Evolutionary conservation across 2,329 filamentous ascomycete species (phyloP).

Genomic region (Volutella citrinella): DNA sequence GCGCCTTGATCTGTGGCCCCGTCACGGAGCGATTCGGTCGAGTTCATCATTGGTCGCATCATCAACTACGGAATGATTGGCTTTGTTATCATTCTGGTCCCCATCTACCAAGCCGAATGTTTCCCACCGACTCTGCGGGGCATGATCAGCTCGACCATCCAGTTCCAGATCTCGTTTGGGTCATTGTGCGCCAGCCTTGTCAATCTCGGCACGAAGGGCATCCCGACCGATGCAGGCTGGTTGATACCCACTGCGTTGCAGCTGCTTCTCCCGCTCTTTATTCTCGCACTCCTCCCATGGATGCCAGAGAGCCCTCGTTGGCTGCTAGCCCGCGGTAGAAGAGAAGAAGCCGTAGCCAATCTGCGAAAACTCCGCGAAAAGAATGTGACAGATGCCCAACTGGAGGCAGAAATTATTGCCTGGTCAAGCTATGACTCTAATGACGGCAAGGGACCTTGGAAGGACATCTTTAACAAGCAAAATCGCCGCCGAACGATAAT

Average conservation of each 20-base stretch:
- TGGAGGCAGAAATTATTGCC: constrained; percentile 21
- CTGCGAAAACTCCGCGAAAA: constrained; percentile 32
- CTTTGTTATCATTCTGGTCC: constrained; percentile 29
- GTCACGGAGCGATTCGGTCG: constrained; percentile 26
- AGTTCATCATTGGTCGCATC: constrained; percentile 29
- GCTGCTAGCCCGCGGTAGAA: constrained; percentile 34
- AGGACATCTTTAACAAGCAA: constrained; percentile 7
- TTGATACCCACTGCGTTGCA: constrained; percentile 43
- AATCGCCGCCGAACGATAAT: no score
- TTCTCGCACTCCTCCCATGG: constrained; percentile 32
- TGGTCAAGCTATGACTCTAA: constrained; percentile 4
- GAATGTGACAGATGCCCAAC: constrained; percentile 23
- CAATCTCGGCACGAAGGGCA: constrained; percentile 23
- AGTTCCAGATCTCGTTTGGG: constrained; percentile 27
- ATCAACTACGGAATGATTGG: constrained; percentile 30
- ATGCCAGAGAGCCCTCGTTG: constrained; percentile 46
- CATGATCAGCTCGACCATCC: constrained; percentile 26
- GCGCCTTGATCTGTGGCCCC: constrained; percentile 11
- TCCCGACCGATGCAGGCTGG: constrained; percentile 32
- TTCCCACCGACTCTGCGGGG: constrained; percentile 25
- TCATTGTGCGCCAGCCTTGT: constrained; percentile 24
- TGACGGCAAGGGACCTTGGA: constrained; percentile 7
- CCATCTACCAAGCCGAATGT: constrained; percentile 27
- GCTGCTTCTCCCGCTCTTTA: constrained; percentile 37
- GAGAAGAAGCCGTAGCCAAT: constrained; percentile 30